Evolutionary conservation across 495 filamentous ascomycete species (phyloP).

Genomic region (Penicillium fimorum): DNA sequence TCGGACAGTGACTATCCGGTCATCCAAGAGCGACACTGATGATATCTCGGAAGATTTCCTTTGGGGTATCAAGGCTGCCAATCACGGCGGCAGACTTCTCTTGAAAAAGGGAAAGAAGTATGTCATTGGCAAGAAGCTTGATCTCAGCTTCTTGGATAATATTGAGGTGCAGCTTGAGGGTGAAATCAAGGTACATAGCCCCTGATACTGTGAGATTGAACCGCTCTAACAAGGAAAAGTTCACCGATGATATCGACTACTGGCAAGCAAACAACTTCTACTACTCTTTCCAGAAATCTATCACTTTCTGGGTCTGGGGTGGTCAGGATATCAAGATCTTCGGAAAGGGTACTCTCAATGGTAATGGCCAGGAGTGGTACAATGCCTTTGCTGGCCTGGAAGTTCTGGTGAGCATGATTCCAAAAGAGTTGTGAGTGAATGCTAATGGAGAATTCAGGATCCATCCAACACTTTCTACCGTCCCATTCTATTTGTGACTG

Average conservation of each 20-base stretch:
- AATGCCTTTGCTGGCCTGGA: constrained; percentile 47
- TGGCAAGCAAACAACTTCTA: constrained; percentile 59
- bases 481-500: constrained; percentile 55
- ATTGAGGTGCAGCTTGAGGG: constrained; percentile 58
- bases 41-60: constrained; percentile 55
- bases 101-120: constrained; percentile 52
- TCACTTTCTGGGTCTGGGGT: constrained; percentile 62
- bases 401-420: constrained; percentile 36
- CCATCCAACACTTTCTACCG: constrained; percentile 51
- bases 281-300: constrained; percentile 57
- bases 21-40: constrained; percentile 51
- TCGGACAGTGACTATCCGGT: constrained; percentile 46
- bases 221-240: constrained; percentile 28
- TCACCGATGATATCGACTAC: constrained; percentile 57
- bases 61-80: constrained; percentile 50
- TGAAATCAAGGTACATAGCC: constrained; percentile 42
- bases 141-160: constrained; percentile 55
- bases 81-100: constrained; percentile 51
- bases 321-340: constrained; percentile 57
- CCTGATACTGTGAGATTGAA: neutral
- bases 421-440: neutral
- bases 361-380: constrained; percentile 55
- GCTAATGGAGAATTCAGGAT: constrained; percentile 30
- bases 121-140: constrained; percentile 55
- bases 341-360: constrained; percentile 52